Base-by-base conservation (phyloP, 306 rosid species). In the Ammopiptanthus mongolicus region DNA sequence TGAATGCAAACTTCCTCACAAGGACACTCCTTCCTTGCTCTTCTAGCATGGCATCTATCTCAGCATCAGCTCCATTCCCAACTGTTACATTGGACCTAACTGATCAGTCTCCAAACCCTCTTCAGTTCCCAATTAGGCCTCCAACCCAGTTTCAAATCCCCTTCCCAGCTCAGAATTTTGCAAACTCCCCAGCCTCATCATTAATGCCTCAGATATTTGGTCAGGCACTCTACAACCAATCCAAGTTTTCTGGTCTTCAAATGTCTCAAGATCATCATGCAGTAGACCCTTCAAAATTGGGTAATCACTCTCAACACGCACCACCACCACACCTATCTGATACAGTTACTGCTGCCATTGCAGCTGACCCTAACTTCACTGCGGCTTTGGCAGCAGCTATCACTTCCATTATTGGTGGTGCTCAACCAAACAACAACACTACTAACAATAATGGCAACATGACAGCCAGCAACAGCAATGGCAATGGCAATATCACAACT, bases 41-140 rank as follows among this genome's bases (percentile, higher is more conserved):
- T 42, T 87, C 97, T 4, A 95, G 75, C 91, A 85, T 92, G 89
- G 90, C 97, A 0, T 87, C 97, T 1, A 89, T 92, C 74, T 90
- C 97, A 42, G 89, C 97, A 57, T 92, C 97, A 6, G 91, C 99
- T 5, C 97, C 97, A 59, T 92, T 90, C 65, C 97, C 99, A 13
- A 90, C 97, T 7, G 85, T 95, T 25, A 92, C 97, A 79, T 62
- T 95, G 56, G 99, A 95, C 89, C 78, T 88, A 14, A 91, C 99
- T 4, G n/a, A n/a, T n/a, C 88, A 87, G 9, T 61, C 91, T 8
- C 83, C 89, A 2, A 90, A 90, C 61, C 87, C 93, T 14, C 70
- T 81, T 13, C 88, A 85, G 37, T 52, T 87, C 59, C 92, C 79
- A 77, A 4, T 29, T 29, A 76, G 77, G 69, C 80, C 80, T 2